A percentile compares a stretch with the other conserved stretches of the same genome.
phyloP scores from a whole-genome alignment of 164 flowering plant species.

The Liriodendron chinense region DNA sequence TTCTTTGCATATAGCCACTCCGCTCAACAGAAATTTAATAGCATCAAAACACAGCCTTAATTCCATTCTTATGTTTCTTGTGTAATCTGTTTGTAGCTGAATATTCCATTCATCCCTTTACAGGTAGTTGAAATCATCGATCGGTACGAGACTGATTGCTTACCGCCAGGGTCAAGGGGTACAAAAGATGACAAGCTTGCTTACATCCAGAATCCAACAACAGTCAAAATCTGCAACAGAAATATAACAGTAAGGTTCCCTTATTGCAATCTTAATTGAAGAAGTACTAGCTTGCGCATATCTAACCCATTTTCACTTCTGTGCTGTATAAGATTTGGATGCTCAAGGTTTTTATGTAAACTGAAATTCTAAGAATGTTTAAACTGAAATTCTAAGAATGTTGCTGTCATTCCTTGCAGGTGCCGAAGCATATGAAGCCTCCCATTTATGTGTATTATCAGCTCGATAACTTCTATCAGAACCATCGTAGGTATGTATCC shows the following conservation, averaged over 20 bases:
- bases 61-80: not conserved
- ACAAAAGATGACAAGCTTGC: conserved; percentile 42
- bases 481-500: conserved; percentile 62
- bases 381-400: not conserved
- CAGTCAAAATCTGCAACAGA: conserved; percentile 52
- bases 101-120: conserved; percentile 1
- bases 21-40: not conserved
- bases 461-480: conserved; percentile 82
- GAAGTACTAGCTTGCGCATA: not conserved
- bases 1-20: not conserved
- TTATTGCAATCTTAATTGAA: not conserved
- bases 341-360: not conserved
- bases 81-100: conserved; percentile 1
- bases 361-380: not conserved
- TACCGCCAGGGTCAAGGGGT: conserved; percentile 38
- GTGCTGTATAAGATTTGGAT: not conserved
- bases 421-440: conserved; percentile 62
- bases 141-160: conserved; percentile 70
- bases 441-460: conserved; percentile 81
- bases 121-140: conserved; percentile 88
- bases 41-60: not conserved
- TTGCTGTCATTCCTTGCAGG: conserved; percentile 30
- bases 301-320: not conserved
- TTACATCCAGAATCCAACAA: conserved; percentile 44
- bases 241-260: conserved; percentile 43